These are phyloP conservation scores for Puccinia sorghi DNA, from an alignment of 1,284 basidiomycete species.

Conservation along the genomic window DNA sequence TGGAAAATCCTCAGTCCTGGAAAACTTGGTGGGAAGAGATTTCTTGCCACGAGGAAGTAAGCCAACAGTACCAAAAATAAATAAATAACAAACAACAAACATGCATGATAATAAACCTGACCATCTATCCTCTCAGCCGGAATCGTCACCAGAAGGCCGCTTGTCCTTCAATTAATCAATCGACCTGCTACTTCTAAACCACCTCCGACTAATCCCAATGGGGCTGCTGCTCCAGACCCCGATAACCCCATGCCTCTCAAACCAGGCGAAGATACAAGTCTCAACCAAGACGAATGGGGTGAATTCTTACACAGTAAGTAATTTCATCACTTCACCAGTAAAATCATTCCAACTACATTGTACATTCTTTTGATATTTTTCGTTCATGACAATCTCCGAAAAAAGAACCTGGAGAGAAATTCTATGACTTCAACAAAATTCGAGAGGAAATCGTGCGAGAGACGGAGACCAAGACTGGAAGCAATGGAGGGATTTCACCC, in stretches of 20 bases:
- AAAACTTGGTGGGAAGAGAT: conserved; percentile 97
- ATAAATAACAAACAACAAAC: not conserved
- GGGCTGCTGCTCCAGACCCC: not conserved
- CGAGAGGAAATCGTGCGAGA: conserved; percentile 93
- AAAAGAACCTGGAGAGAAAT: conserved; percentile 85
- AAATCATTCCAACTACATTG: not conserved
- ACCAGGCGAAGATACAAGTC: conserved; percentile 62
- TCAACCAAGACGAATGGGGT: conserved; percentile 91
- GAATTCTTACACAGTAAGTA: conserved; percentile 76
- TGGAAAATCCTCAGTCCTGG: conserved; percentile 55
- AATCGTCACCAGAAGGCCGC: conserved; percentile 91
- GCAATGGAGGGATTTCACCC: conserved; percentile 91
- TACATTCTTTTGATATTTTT: no score
- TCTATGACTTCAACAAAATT: conserved; percentile 96
- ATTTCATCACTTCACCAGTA: no score
- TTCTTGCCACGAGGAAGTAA: conserved; percentile 89
- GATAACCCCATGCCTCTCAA: conserved; percentile 16
- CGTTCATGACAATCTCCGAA: not conserved
- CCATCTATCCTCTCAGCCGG: conserved; percentile 61
- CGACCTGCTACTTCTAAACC: conserved; percentile 61
- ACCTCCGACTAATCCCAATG: conserved; percentile 48
- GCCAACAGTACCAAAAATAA: conserved; percentile 1
- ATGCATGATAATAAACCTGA: not conserved
- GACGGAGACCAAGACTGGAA: conserved; percentile 96
- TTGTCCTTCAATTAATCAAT: conserved; percentile 94